These are phyloP conservation scores for Colletotrichum agaves DNA, from an alignment of 2,329 filamentous ascomycete genomes.

Conservation along the genomic window DNA sequence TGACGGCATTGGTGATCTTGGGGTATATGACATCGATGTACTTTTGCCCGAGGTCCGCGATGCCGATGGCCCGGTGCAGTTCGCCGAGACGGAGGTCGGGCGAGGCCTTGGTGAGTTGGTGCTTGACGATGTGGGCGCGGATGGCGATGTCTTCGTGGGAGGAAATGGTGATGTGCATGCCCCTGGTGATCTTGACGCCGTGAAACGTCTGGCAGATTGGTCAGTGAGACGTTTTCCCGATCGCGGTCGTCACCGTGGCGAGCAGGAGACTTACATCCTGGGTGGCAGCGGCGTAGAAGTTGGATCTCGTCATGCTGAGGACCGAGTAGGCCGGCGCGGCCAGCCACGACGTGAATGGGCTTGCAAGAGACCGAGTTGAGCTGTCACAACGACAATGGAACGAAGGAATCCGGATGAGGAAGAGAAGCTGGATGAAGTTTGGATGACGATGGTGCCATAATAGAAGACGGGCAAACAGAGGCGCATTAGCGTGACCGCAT, in stretches of 20 bases:
- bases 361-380: neutral
- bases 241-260: too few species aligned
- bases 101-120: neutral
- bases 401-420: neutral
- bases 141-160: neutral
- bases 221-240: too few species aligned
- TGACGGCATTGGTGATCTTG: neutral
- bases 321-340: neutral
- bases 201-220: neutral
- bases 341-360: neutral
- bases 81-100: neutral
- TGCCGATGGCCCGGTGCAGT: neutral
- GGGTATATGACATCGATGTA: neutral
- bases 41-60: neutral
- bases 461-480: neutral
- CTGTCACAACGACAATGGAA: neutral
- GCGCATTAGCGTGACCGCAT: too few species aligned
- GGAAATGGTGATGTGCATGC: neutral
- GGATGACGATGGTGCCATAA: neutral
- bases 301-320: neutral
- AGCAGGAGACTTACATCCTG: neutral
- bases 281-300: neutral
- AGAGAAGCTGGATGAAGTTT: too few species aligned
- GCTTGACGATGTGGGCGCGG: neutral
- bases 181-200: neutral